Evolutionary conservation across 176 grass and related monocot genomes (phyloP).

Genomic region (Pharus latifolius): DNA sequence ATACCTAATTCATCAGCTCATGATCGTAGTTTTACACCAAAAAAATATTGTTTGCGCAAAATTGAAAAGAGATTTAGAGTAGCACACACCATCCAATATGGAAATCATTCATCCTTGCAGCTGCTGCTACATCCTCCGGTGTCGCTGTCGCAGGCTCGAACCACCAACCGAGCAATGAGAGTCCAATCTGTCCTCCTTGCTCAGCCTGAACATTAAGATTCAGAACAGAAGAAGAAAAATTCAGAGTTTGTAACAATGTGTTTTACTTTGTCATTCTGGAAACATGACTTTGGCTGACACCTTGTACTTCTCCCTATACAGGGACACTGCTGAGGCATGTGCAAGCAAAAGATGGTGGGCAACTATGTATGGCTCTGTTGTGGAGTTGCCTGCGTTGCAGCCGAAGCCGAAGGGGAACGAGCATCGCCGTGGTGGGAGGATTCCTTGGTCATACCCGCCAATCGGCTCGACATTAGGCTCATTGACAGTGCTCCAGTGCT

Average conservation of each 20-base stretch:
- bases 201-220: slow-evolving; percentile 27
- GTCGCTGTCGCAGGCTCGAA: slow-evolving; percentile 40
- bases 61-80: neutral
- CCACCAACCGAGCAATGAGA: slow-evolving; percentile 72
- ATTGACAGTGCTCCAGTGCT: slow-evolving; percentile 74
- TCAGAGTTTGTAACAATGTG: too few species aligned
- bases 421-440: slow-evolving; percentile 50
- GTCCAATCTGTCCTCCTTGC: slow-evolving; percentile 74
- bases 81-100: slow-evolving; percentile 75
- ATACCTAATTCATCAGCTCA: slow-evolving; percentile 32
- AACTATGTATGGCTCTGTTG: slow-evolving; percentile 71
- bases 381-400: slow-evolving; percentile 67
- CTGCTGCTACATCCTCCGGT: slow-evolving; percentile 60
- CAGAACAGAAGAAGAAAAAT: neutral
- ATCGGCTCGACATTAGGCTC: slow-evolving; percentile 69
- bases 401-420: slow-evolving; percentile 54
- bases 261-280: too few species aligned
- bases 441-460: slow-evolving; percentile 55
- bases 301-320: slow-evolving; percentile 71
- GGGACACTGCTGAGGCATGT: slow-evolving; percentile 49
- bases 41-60: neutral
- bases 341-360: slow-evolving; percentile 67
- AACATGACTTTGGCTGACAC: slow-evolving; percentile 1
- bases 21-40: neutral
- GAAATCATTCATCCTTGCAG: slow-evolving; percentile 73